phyloP scores from a whole-genome alignment of 192 early-diverging fungal genomes.

The Linnemannia hyalina region DNA sequence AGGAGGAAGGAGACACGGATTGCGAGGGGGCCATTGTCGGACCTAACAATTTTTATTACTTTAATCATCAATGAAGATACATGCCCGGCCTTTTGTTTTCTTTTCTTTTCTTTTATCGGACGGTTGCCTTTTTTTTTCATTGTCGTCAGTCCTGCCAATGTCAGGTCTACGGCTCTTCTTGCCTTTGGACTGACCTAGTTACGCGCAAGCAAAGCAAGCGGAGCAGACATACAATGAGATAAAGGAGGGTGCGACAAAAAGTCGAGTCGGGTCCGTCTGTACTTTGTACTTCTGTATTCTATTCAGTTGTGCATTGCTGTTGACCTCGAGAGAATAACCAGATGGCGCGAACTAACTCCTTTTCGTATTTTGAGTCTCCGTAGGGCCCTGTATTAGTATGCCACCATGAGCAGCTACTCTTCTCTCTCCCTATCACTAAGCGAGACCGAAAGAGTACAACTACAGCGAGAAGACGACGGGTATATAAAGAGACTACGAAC shows the following conservation, averaged over 20 bases:
- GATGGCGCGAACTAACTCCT: background rate
- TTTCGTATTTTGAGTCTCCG: constrained; percentile 12
- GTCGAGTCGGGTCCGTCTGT: background rate
- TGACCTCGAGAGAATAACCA: background rate
- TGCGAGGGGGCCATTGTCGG: background rate
- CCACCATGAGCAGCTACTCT: background rate
- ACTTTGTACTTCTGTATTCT: background rate
- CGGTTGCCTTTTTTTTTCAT: no score
- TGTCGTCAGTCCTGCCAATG: no score
- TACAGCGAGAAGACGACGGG: background rate
- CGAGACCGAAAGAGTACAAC: background rate
- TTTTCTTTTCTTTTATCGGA: no score
- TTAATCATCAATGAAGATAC: background rate
- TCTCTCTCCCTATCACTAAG: background rate
- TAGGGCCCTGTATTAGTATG: background rate
- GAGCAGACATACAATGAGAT: background rate
- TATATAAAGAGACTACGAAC: constrained; percentile 3
- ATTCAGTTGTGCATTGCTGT: background rate
- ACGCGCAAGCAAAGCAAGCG: background rate
- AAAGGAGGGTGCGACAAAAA: background rate
- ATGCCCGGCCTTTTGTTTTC: background rate
- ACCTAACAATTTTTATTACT: background rate
- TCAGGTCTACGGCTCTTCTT: no score
- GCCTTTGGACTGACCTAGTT: background rate
- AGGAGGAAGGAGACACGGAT: background rate